Percentiles rank a stretch among this genome's conserved stretches.
Evolutionary conservation across 1,139 yeast species (phyloP).

Genomic region (Candida gigantensis): DNA sequence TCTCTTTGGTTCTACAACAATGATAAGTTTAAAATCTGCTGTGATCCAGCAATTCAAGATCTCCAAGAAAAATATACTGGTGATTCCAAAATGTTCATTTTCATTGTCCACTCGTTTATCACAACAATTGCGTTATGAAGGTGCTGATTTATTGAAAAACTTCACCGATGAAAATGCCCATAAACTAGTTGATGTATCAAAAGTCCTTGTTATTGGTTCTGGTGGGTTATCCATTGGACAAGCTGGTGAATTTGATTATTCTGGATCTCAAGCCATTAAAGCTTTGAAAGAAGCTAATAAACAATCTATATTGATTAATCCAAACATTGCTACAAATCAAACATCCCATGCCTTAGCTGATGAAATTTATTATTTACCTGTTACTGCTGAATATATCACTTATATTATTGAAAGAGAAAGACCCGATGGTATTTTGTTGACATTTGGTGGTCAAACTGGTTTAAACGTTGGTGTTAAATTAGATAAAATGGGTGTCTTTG

Average conservation of each 20-base stretch:
- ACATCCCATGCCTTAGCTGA: conserved; percentile 97
- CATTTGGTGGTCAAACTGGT: conserved; percentile 99
- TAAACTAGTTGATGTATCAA: conserved; percentile 83
- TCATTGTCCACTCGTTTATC: neutral
- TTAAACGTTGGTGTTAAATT: conserved; percentile 93
- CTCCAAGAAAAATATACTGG: conserved; percentile 1
- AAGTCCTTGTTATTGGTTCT: conserved; percentile 94
- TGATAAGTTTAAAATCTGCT: conserved; percentile 7
- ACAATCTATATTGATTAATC: conserved; percentile 84
- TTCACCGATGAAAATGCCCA: conserved; percentile 39
- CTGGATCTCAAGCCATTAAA: conserved; percentile 97
- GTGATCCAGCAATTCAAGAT: conserved; percentile 5
- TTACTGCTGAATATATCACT: conserved; percentile 92
- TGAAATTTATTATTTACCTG: conserved; percentile 93
- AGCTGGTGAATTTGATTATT: conserved; percentile 99
- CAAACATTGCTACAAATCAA: conserved; percentile 97
- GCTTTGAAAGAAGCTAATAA: conserved; percentile 91
- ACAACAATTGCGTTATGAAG: conserved; percentile 28
- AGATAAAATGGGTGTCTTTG: conserved; percentile 78
- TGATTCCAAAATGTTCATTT: conserved; percentile 1
- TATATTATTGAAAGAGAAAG: conserved; percentile 92
- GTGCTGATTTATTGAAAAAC: conserved; percentile 41
- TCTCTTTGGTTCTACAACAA: neutral
- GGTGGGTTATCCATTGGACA: conserved; percentile 99
- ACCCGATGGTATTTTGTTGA: conserved; percentile 92